Evolutionary conservation across 805 yeast species (phyloP).

Genomic region (Candida lessepsii): DNA sequence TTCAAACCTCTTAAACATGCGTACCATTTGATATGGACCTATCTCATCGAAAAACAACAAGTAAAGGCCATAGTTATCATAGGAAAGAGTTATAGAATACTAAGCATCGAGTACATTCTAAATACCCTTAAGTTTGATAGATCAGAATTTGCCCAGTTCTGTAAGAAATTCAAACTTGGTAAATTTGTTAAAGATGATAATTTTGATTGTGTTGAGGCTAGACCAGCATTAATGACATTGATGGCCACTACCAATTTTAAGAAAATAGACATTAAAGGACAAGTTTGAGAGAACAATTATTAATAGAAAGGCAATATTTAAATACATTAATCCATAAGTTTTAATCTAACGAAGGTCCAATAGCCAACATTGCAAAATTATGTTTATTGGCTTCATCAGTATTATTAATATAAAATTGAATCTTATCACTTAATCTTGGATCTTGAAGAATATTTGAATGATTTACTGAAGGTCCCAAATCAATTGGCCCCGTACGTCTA

Average conservation of each 20-base stretch:
- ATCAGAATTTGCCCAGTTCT: constrained; percentile 41
- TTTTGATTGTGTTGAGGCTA: constrained; percentile 32
- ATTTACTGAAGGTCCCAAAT: constrained; percentile 47
- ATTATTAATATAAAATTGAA: constrained; percentile 64
- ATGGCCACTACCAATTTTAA: constrained; percentile 38
- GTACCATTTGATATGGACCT: constrained; percentile 26
- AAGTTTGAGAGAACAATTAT: constrained; percentile 39
- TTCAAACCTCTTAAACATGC: constrained; percentile 21
- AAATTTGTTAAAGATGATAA: constrained; percentile 20
- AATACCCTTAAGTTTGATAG: constrained; percentile 41
- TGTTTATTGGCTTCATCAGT: constrained; percentile 59
- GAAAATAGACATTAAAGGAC: constrained; percentile 89
- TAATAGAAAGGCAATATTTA: too few relatives aligned
- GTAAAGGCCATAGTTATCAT: constrained; percentile 55
- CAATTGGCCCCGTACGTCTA: constrained; percentile 72
- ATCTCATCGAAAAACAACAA: constrained; percentile 58
- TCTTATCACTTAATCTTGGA: constrained; percentile 48
- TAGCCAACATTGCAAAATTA: constrained; percentile 75
- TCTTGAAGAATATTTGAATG: constrained; percentile 53
- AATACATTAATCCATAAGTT: too few relatives aligned
- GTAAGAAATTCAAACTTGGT: constrained; percentile 38
- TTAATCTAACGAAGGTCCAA: constrained; percentile 57
- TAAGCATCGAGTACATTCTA: constrained; percentile 37
- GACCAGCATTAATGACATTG: constrained; percentile 37
- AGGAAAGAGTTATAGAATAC: constrained; percentile 53